Evolutionary conservation across 78 protist species (phyloP), one percentile per base, ranked within the genome.

Genomic region (Speleostelium caveatum): DNA sequence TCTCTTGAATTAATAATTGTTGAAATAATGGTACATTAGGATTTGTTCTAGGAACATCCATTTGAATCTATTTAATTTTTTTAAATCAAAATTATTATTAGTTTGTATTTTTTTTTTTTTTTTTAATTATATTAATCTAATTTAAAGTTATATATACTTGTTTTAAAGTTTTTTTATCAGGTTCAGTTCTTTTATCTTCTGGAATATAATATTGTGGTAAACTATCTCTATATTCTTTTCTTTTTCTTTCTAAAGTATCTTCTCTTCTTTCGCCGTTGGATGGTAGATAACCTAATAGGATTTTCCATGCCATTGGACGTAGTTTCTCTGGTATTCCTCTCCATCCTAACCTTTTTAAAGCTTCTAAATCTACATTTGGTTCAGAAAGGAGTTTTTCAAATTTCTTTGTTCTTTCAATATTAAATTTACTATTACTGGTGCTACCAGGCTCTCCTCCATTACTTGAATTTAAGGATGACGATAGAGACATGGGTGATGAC

Each of bases 1-100:
- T 36, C 86, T 83, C 85, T 42, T 95, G 96, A 21, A 94, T 87
- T 3, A 30, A 6, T 2, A 22, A 51, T 3, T 76, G 78, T 69
- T 96, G 98, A 85, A 97, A 96, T 21, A 94, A 45, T 26, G 86
- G 41, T 22, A 75, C 55, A 14, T n/a, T 38, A 5, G 97, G 97
- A n/a, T 45, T 49, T 0, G 98, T 98, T 38, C 98, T 79, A 10
- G 97, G 98, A 24, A 97, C 96, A 35, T 98, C 99, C 56, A 96
- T 87, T 32, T 69, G 94, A 32, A 97, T 97, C 94, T 97, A 58
- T 22, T 22, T 45, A 68, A n/a, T n/a, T n/a, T 12, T 68, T 22
- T 21, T 21, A 68, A 22, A 22, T 68, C 12, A 49, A 22, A 21
- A 68, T 45, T 49, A 41, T n/a, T 49, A 68, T 22, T n/a, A n/a